A percentile compares a stretch with the other conserved stretches of the same genome.
These are phyloP conservation scores for Chaetothyriales sp. DNA, from an alignment of 2,329 filamentous ascomycete genomes.

Conservation along the genomic window DNA sequence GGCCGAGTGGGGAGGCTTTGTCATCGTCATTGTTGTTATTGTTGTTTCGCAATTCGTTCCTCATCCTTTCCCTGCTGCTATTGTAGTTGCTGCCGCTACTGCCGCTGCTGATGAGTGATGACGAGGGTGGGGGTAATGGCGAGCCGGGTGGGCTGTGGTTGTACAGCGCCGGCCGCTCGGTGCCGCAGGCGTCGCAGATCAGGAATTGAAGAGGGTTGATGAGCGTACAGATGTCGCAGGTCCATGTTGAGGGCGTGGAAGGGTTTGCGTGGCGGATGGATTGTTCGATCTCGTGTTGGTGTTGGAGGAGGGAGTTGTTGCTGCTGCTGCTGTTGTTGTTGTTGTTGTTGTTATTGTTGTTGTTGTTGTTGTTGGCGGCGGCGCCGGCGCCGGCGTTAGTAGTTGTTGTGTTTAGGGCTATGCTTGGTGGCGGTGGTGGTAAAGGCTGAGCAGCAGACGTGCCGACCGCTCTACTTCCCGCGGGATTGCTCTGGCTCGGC, in stretches of 20 bases:
- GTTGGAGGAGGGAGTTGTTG: slow-evolving; percentile 2
- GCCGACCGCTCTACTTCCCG: slow-evolving; percentile 25
- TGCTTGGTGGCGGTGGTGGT: slow-evolving; percentile 24
- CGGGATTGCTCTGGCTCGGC: slow-evolving; percentile 40
- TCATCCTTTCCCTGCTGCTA: background rate
- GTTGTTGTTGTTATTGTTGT: too few species aligned
- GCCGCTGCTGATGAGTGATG: background rate
- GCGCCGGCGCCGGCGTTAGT: background rate
- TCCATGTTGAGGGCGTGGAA: slow-evolving; percentile 32
- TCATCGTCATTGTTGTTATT: slow-evolving; percentile 1
- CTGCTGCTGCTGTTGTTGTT: too few species aligned
- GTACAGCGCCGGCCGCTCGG: slow-evolving; percentile 38
- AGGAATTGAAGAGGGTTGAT: slow-evolving; percentile 47
- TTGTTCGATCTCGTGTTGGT: slow-evolving; percentile 2
- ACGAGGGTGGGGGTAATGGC: slow-evolving; percentile 6
- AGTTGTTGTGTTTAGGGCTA: background rate
- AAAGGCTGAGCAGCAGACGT: slow-evolving; percentile 15
- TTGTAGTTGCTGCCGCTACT: slow-evolving; percentile 1
- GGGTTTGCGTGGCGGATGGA: background rate
- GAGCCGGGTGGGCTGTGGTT: slow-evolving; percentile 1
- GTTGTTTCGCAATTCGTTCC: background rate
- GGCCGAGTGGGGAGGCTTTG: slow-evolving; percentile 2
- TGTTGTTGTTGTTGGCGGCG: slow-evolving; percentile 10
- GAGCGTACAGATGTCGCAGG: slow-evolving; percentile 48
- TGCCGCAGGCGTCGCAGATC: slow-evolving; percentile 46